These are phyloP conservation scores for Populus nigra DNA, from an alignment of 345 rosid genomes.

Conservation along the genomic window DNA sequence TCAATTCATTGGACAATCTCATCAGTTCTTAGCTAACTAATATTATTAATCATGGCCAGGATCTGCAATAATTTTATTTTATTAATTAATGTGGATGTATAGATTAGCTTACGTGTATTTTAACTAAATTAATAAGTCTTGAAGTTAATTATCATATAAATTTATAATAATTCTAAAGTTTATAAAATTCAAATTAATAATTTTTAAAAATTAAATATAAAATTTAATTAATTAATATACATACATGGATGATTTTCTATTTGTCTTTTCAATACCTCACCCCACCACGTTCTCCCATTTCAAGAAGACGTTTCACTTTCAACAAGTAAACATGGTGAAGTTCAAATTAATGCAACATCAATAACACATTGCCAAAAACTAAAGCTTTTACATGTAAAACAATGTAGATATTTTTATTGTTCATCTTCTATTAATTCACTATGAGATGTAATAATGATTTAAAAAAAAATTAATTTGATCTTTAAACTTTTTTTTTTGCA, in stretches of 20 bases:
- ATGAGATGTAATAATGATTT: no score
- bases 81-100: background rate
- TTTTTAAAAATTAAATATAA: no score
- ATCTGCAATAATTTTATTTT: background rate
- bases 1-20: no score
- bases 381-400: no score
- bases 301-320: background rate
- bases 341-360: background rate
- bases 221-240: no score
- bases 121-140: rapidly evolving
- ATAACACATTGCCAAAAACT: background rate
- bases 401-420: no score
- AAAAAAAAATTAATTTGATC: no score
- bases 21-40: background rate
- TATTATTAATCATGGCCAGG: background rate
- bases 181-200: no score
- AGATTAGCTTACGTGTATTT: no score
- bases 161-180: no score
- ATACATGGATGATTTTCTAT: background rate
- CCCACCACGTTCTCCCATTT: background rate
- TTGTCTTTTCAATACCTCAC: background rate
- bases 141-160: no score
- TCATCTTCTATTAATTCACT: no score
- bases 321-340: background rate
- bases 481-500: rapidly evolving